Conservation (phyloP, 768 basidiomycete species). For the Podaxis sp. region DNA sequence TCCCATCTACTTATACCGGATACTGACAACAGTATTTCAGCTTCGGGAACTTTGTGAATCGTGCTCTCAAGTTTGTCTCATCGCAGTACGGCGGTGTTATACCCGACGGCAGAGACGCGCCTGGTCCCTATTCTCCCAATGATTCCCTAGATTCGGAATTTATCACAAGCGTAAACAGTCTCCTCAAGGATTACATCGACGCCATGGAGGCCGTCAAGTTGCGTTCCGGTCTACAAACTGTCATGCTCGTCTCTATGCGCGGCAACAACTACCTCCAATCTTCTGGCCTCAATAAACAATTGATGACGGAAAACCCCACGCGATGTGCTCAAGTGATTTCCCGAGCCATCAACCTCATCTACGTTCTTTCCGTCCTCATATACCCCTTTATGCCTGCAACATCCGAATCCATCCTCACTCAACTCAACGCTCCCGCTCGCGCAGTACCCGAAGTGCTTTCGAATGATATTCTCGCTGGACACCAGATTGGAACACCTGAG, state of each 20-base stretch:
- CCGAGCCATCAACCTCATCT: constrained; percentile 90
- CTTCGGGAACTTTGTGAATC: constrained; percentile 98
- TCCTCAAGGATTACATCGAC: constrained; percentile 75
- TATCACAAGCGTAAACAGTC: constrained; percentile 70
- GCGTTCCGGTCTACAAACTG: constrained; percentile 78
- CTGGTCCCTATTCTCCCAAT: constrained; percentile 66
- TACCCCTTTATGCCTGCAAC: constrained; percentile 98
- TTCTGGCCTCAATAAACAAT: constrained; percentile 84
- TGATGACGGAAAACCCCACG: constrained; percentile 74
- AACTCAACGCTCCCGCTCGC: constrained; percentile 88
- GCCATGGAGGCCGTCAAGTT: constrained; percentile 92
- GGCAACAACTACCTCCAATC: constrained; percentile 96
- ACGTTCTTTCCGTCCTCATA: constrained; percentile 76
- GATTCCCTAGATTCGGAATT: constrained; percentile 71
- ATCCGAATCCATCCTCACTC: constrained; percentile 70
- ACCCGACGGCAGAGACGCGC: constrained; percentile 70
- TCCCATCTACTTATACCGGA: neutral
- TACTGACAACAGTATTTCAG: constrained; percentile 29
- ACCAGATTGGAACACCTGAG: constrained; percentile 78
- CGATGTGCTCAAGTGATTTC: constrained; percentile 90
- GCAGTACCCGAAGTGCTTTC: constrained; percentile 67
- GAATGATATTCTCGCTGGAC: constrained; percentile 83
- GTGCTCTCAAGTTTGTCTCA: constrained; percentile 86
- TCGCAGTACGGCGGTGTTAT: constrained; percentile 78
- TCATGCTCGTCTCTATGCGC: constrained; percentile 84